Evolutionary conservation across 352 stramenopile genomes (phyloP).

Genomic region (Phytophthora sp.): DNA sequence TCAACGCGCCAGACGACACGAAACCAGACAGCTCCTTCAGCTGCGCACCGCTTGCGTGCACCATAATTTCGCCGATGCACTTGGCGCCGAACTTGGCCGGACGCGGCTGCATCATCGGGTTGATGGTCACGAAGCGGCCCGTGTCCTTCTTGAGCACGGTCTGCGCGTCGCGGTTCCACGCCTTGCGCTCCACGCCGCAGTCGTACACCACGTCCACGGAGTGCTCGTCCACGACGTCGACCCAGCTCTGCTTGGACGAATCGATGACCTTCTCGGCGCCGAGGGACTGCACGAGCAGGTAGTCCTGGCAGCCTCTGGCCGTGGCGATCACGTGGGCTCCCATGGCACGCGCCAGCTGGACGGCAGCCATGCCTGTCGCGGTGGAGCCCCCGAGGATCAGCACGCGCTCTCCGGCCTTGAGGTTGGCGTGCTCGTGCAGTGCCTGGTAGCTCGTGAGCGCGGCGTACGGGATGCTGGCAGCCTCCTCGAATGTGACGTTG

Average conservation of each 20-base stretch:
- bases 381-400: slow-evolving; percentile 71
- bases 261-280: slow-evolving; percentile 63
- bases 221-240: slow-evolving; percentile 36
- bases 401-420: slow-evolving; percentile 35
- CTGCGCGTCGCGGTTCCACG: slow-evolving; percentile 40
- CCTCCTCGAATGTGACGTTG: slow-evolving; percentile 57
- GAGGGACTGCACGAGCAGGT: slow-evolving; percentile 48
- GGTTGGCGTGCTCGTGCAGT: slow-evolving; percentile 39
- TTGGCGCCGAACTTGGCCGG: slow-evolving; percentile 47
- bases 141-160: slow-evolving; percentile 35
- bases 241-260: slow-evolving; percentile 51
- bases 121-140: slow-evolving; percentile 35
- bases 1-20: slow-evolving; percentile 34
- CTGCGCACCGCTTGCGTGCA: slow-evolving; percentile 29
- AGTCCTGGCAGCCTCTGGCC: slow-evolving; percentile 66
- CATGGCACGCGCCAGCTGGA: slow-evolving; percentile 69
- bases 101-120: slow-evolving; percentile 37
- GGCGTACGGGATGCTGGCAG: slow-evolving; percentile 52
- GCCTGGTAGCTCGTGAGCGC: slow-evolving; percentile 69
- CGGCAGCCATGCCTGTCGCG: slow-evolving; percentile 58
- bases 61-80: slow-evolving; percentile 34
- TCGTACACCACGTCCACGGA: slow-evolving; percentile 49
- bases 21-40: slow-evolving; percentile 45
- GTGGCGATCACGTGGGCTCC: slow-evolving; percentile 59
- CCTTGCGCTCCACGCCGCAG: slow-evolving; percentile 35